Evolutionary conservation across 1,284 basidiomycete genomes (phyloP).

Genomic region (Veloporphyrellus conicus): DNA sequence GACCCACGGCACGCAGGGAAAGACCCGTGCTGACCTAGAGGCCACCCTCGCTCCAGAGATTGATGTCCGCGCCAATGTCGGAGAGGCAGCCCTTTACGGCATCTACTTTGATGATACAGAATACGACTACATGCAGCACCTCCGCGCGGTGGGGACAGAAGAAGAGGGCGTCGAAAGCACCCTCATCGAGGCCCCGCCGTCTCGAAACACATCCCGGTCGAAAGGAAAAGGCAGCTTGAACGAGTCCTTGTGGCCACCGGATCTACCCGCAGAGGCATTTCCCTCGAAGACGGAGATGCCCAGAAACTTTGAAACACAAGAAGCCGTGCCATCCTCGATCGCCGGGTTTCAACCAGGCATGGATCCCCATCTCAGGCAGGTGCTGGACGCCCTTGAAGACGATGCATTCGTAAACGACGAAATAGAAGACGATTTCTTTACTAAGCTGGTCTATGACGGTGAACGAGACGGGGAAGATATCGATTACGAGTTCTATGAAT

Average conservation of each 20-base stretch:
- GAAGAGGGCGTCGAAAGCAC: conserved; percentile 75
- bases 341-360: conserved; percentile 93
- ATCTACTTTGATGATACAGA: conserved; percentile 96
- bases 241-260: conserved; percentile 38
- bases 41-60: conserved; percentile 55
- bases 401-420: conserved; percentile 86
- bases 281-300: conserved; percentile 73
- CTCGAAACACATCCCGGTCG: conserved; percentile 36
- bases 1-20: conserved; percentile 49
- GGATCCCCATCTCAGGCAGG: conserved; percentile 93
- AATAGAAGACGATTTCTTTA: conserved; percentile 70
- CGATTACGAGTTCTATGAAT: conserved; percentile 70
- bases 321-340: conserved; percentile 76
- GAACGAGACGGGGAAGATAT: conserved; percentile 52
- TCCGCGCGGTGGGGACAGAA: conserved; percentile 69
- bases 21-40: conserved; percentile 74
- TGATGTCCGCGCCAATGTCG: conserved; percentile 54
- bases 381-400: conserved; percentile 92
- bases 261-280: conserved; percentile 68
- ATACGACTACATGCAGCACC: conserved; percentile 99
- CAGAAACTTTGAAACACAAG: conserved; percentile 69
- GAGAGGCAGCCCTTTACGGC: conserved; percentile 89
- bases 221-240: conserved; percentile 30
- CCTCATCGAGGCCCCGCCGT: conserved; percentile 65
- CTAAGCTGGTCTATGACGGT: conserved; percentile 69